phyloP scores from a whole-genome alignment of 2,329 filamentous ascomycete genomes.

The Zasmidium angulare region DNA sequence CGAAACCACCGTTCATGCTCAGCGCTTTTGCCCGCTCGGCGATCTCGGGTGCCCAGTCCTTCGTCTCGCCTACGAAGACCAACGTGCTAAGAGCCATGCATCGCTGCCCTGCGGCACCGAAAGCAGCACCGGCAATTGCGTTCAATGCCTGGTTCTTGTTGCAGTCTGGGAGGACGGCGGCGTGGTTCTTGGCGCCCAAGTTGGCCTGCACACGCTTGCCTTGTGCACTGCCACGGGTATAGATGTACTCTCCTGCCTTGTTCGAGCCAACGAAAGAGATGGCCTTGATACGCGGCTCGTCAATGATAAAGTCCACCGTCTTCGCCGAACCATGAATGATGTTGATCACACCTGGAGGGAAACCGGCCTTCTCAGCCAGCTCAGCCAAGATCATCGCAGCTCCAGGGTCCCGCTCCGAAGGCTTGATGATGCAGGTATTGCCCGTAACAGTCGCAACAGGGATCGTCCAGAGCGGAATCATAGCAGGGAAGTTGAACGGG shows the following conservation, averaged over 20 bases:
- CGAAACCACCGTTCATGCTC: slow-evolving; percentile 77
- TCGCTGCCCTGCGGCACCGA: slow-evolving; percentile 79
- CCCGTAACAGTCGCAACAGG: slow-evolving; percentile 81
- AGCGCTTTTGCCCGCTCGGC: slow-evolving; percentile 73
- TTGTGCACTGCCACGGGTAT: slow-evolving; percentile 72
- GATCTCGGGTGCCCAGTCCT: slow-evolving; percentile 76
- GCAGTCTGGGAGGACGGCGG: slow-evolving; percentile 78
- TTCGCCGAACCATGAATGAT: slow-evolving; percentile 77
- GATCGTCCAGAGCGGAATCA: slow-evolving; percentile 91
- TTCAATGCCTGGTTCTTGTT: slow-evolving; percentile 90
- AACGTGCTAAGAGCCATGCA: slow-evolving; percentile 85
- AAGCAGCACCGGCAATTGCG: slow-evolving; percentile 78
- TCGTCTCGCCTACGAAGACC: slow-evolving; percentile 81
- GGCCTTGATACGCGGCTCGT: slow-evolving; percentile 82
- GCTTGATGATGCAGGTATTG: slow-evolving; percentile 82
- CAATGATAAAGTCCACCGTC: slow-evolving; percentile 83
- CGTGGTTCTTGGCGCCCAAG: slow-evolving; percentile 85
- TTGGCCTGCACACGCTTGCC: slow-evolving; percentile 89
- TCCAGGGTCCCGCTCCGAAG: slow-evolving; percentile 80
- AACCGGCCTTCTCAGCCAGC: slow-evolving; percentile 75
- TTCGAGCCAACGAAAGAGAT: slow-evolving; percentile 85
- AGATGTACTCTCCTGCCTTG: slow-evolving; percentile 88
- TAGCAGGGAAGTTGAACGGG: slow-evolving; percentile 88
- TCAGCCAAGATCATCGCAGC: slow-evolving; percentile 84
- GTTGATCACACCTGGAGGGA: slow-evolving; percentile 79